Percentiles rank a stretch among this genome's conserved stretches.
These are phyloP conservation scores for Digitaria exilis DNA, from an alignment of 202 grass and related monocot species.

Conservation along the genomic window DNA sequence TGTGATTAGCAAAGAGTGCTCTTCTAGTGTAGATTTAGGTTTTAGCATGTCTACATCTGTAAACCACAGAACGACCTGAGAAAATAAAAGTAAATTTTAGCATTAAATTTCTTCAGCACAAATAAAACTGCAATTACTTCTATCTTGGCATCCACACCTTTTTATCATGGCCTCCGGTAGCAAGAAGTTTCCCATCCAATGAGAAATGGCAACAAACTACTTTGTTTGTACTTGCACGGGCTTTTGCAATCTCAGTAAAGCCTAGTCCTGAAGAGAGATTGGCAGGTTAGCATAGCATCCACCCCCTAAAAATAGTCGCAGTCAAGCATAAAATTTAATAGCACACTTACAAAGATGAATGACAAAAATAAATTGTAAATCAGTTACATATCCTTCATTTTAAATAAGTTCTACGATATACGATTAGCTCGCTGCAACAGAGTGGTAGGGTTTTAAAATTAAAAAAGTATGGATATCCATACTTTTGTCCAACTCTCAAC, in stretches of 20 bases:
- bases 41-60: constrained; percentile 77
- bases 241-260: constrained; percentile 61
- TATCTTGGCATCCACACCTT: constrained; percentile 53
- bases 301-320: background rate
- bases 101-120: constrained; percentile 6
- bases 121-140: background rate
- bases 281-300: background rate
- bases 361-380: background rate
- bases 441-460: background rate
- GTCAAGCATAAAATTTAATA: background rate
- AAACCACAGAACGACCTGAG: constrained; percentile 83
- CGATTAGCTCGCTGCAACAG: background rate
- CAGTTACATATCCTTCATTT: constrained; percentile 4
- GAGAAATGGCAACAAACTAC: constrained; percentile 85
- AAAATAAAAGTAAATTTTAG: constrained; percentile 6
- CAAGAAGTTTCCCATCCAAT: constrained; percentile 81
- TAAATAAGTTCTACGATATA: background rate
- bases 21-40: constrained; percentile 78
- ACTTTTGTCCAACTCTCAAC: background rate
- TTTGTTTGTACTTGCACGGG: constrained; percentile 70
- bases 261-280: constrained; percentile 60
- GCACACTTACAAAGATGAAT: background rate
- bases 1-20: constrained; percentile 81
- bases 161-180: constrained; percentile 93
- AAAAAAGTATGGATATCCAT: background rate